A percentile compares a stretch with the other conserved stretches of the same genome.
phyloP scores from a whole-genome alignment of 192 early-diverging fungal genomes.

The Entomortierella beljakovae region DNA sequence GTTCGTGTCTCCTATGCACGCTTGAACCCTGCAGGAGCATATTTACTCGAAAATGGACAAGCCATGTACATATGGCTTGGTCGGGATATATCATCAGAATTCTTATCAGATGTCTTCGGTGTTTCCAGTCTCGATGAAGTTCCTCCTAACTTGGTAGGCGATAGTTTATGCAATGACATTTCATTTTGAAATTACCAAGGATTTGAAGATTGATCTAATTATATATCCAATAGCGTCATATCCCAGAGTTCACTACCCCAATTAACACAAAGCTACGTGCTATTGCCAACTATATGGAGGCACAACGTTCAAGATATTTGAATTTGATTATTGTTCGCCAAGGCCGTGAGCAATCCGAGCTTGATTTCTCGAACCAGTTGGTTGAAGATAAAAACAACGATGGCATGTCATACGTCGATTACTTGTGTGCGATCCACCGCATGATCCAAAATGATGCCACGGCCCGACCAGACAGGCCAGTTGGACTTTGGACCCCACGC shows the following conservation, averaged over 20 bases:
- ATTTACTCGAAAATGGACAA: constrained; percentile 88
- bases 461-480: background rate
- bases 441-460: constrained; percentile 83
- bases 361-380: constrained; percentile 81
- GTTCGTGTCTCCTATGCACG: constrained; percentile 83
- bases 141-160: constrained; percentile 71
- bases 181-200: constrained; percentile 5
- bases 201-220: constrained; percentile 8
- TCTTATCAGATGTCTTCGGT: constrained; percentile 86
- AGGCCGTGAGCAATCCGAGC: constrained; percentile 83
- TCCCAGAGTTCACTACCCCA: constrained; percentile 78
- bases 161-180: background rate
- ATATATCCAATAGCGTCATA: constrained; percentile 51
- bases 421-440: constrained; percentile 87
- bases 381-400: constrained; percentile 92
- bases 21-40: constrained; percentile 81
- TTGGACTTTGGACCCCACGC: background rate
- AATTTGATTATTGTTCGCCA: constrained; percentile 85
- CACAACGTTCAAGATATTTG: constrained; percentile 72
- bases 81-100: constrained; percentile 67
- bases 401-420: constrained; percentile 94
- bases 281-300: constrained; percentile 73
- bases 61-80: constrained; percentile 91
- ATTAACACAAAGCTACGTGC: constrained; percentile 66
- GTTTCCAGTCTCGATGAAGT: constrained; percentile 77